Percentiles rank a stretch among this genome's conserved stretches.
Evolutionary conservation across 169 alveolate species (phyloP).

Genomic region (Ichthyophthirius multifiliis): DNA sequence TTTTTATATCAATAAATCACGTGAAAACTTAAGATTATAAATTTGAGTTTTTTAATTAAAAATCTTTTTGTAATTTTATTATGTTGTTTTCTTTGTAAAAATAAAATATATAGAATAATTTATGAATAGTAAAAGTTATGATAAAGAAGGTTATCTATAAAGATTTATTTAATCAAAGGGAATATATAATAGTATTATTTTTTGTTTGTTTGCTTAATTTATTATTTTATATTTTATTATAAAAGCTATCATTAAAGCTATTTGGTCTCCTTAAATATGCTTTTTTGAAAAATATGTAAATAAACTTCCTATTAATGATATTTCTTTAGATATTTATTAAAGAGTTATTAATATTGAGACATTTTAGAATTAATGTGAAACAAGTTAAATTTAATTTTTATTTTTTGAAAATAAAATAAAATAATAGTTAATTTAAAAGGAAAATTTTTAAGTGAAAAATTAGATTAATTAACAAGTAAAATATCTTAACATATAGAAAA

Average conservation of each 20-base stretch:
- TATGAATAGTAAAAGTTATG: neutral
- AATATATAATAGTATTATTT: neutral
- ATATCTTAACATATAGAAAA: neutral
- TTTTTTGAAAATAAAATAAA: neutral
- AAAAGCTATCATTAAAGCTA: neutral
- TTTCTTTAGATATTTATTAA: neutral
- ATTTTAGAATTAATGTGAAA: neutral
- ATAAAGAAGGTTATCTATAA: neutral
- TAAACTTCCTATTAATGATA: neutral
- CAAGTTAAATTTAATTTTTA: neutral
- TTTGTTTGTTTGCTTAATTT: neutral
- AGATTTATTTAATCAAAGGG: slow-evolving; percentile 4
- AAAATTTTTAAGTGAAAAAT: neutral
- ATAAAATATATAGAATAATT: neutral
- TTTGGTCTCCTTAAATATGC: slow-evolving; percentile 1
- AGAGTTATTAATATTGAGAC: slow-evolving; percentile 11
- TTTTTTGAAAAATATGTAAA: neutral
- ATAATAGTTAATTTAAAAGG: neutral
- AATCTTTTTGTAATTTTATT: neutral
- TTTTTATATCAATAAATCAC: neutral
- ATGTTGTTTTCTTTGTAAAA: neutral
- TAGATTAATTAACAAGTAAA: neutral
- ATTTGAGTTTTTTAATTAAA: neutral
- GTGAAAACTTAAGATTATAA: neutral
- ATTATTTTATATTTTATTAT: no score